A percentile compares a stretch with the other conserved stretches of the same genome.
Evolutionary conservation across 23 red algal species (phyloP).

Genomic region (Gracilaria domingensis): DNA sequence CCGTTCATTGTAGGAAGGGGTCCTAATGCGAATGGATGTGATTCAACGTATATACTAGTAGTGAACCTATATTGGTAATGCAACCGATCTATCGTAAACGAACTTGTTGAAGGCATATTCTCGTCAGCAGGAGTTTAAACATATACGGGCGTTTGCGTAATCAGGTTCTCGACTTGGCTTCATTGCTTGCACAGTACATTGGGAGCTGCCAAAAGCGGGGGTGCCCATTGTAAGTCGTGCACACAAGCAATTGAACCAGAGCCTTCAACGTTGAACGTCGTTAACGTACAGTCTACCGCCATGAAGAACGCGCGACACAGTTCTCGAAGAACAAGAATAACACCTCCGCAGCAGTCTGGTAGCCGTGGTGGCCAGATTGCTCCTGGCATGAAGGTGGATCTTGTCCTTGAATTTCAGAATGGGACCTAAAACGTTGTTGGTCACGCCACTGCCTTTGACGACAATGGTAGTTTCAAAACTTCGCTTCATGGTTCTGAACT

Average conservation of each 20-base stretch:
- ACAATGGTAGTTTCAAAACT: constrained; percentile 1
- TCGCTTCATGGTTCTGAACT: constrained; percentile 12
- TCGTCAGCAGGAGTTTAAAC: constrained; percentile 6
- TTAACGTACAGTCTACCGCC: not conserved
- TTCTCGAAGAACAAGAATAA: not conserved
- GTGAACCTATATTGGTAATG: not conserved
- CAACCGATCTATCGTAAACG: not conserved
- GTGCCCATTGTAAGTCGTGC: constrained; percentile 10
- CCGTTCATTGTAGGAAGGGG: constrained; percentile 2
- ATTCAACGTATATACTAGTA: not conserved
- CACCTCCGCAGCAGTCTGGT: constrained; percentile 2
- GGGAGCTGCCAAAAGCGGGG: constrained; percentile 13
- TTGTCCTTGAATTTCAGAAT: constrained; percentile 1
- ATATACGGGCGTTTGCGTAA: not conserved
- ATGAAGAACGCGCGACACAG: not conserved
- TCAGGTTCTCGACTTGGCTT: not conserved
- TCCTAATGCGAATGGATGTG: not conserved
- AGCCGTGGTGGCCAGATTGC: not conserved
- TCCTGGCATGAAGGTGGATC: not conserved
- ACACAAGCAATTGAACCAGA: not conserved
- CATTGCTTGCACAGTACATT: constrained; percentile 8
- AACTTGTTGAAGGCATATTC: not conserved
- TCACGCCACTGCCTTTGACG: constrained; percentile 2
- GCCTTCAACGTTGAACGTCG: not conserved
- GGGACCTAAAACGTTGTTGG: not conserved